Conservation (phyloP, 257 asterid genomes). For the Solanum chiquidenum region DNA sequence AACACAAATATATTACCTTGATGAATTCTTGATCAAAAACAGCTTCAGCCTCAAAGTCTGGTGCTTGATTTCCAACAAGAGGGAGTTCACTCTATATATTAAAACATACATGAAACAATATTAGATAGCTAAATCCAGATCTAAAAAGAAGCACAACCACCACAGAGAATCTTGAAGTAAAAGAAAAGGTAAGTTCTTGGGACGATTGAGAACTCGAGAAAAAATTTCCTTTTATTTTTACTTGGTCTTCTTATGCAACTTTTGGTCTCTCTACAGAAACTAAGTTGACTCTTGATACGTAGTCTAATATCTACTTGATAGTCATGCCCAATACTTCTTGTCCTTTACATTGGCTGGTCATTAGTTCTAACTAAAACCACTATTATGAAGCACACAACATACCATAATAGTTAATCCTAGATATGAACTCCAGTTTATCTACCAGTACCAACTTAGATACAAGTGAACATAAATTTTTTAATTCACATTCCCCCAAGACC, state of each 20-base stretch:
- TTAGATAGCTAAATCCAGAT: neutral
- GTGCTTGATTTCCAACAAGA: constrained; percentile 83
- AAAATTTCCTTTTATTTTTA: neutral
- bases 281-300: neutral
- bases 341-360: neutral
- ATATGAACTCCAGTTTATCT: neutral
- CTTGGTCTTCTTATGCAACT: neutral
- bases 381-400: neutral
- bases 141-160: neutral
- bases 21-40: constrained; percentile 91
- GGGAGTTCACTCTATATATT: constrained; percentile 60
- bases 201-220: neutral
- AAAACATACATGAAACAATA: neutral
- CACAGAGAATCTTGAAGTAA: neutral
- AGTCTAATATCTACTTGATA: neutral
- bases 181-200: neutral
- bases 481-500: neutral
- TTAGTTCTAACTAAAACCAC: neutral
- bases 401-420: neutral
- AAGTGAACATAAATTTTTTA: neutral
- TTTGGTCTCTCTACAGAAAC: neutral
- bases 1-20: constrained; percentile 24
- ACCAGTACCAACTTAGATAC: neutral
- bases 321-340: neutral
- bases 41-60: constrained; percentile 97